These are phyloP conservation scores for Penicillium sp. DNA, from an alignment of 2,329 filamentous ascomycete species.

Conservation along the genomic window DNA sequence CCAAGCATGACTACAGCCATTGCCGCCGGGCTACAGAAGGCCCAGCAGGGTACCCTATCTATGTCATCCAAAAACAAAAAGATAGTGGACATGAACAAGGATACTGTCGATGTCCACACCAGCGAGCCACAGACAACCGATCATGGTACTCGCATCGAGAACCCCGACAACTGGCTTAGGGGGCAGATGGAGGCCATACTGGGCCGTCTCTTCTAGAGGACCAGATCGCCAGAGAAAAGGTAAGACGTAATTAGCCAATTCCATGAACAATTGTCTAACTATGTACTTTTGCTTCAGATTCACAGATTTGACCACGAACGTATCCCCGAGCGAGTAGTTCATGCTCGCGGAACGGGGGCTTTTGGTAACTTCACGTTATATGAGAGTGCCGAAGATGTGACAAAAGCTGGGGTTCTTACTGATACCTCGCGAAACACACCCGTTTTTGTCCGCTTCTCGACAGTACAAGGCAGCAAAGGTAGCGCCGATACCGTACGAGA, in stretches of 20 bases:
- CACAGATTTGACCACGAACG: slow-evolving; percentile 59
- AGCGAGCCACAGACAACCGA: background rate
- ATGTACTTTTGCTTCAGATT: slow-evolving; percentile 28
- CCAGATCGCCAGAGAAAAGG: slow-evolving; percentile 66
- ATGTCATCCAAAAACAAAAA: background rate
- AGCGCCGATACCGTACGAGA: slow-evolving; percentile 48
- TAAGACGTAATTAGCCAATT: slow-evolving; percentile 27
- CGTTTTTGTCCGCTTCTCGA: slow-evolving; percentile 69
- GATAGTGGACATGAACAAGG: background rate
- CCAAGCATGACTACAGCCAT: background rate
- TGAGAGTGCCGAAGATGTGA: slow-evolving; percentile 59
- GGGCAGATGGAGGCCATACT: slow-evolving; percentile 54
- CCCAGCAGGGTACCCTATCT: background rate
- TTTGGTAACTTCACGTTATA: slow-evolving; percentile 63
- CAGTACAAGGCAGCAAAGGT: slow-evolving; percentile 66
- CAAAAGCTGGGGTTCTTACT: slow-evolving; percentile 58
- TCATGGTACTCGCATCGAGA: background rate
- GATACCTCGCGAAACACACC: slow-evolving; percentile 62
- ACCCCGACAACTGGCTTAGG: slow-evolving; percentile 73
- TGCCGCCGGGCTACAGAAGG: background rate
- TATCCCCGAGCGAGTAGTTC: slow-evolving; percentile 21
- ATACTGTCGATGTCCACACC: background rate
- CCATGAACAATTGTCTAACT: too few species aligned
- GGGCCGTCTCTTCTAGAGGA: slow-evolving; percentile 69
- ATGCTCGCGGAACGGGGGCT: slow-evolving; percentile 59